These are phyloP conservation scores for Asterochloris erici DNA, from an alignment of 139 green algal genomes.

Conservation along the genomic window DNA sequence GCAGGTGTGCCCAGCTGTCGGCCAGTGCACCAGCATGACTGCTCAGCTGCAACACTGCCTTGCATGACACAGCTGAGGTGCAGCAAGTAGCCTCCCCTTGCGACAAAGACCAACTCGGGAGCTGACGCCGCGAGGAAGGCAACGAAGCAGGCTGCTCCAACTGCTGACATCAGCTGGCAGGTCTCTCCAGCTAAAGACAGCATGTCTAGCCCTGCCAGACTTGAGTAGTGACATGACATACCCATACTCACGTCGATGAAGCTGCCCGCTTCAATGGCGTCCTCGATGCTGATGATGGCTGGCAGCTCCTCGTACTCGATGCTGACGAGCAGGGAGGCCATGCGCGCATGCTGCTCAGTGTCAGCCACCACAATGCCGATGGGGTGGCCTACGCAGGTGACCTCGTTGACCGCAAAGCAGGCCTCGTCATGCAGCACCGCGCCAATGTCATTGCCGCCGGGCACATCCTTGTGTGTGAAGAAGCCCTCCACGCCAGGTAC, in stretches of 20 bases:
- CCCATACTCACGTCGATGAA: conserved; percentile 38
- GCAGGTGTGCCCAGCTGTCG: too few species aligned
- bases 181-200: too few species aligned
- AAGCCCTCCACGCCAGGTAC: conserved; percentile 62
- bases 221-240: too few species aligned
- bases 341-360: conserved; percentile 61
- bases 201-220: too few species aligned
- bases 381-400: conserved; percentile 82
- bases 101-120: too few species aligned
- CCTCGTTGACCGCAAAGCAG: conserved; percentile 78
- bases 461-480: conserved; percentile 57
- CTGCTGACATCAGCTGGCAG: too few species aligned
- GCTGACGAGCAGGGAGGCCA: conserved; percentile 63
- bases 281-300: conserved; percentile 82
- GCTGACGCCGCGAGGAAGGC: too few species aligned
- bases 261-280: conserved; percentile 66
- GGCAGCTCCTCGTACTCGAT: conserved; percentile 89
- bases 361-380: conserved; percentile 89
- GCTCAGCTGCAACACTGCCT: too few species aligned
- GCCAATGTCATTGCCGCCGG: conserved; percentile 83
- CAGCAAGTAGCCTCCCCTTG: too few species aligned
- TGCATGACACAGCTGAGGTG: too few species aligned
- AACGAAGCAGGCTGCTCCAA: too few species aligned
- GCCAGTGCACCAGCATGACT: too few species aligned
- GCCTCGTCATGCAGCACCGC: conserved; percentile 86